These are phyloP conservation scores for Tritrichomonas foetus DNA, from an alignment of 208 protist species.

Conservation along the genomic window DNA sequence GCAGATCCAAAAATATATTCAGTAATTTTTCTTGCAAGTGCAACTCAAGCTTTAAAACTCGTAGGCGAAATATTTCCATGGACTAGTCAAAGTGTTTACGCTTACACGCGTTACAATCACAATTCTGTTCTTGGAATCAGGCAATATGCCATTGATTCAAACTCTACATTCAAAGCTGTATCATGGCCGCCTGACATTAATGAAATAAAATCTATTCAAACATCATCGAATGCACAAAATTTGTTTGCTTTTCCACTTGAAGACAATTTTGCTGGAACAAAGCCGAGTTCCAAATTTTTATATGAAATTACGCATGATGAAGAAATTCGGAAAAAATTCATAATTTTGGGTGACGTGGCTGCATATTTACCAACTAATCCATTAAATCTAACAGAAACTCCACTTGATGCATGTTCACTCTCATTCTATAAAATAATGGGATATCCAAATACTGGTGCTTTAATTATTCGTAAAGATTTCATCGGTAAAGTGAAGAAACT, in stretches of 20 bases:
- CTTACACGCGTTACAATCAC: conserved; percentile 41
- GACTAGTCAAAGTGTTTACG: not conserved
- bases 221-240: not conserved
- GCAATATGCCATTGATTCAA: not conserved
- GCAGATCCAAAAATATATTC: not conserved
- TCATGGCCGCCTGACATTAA: not conserved
- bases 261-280: conserved; percentile 44
- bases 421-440: conserved; percentile 49
- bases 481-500: not conserved
- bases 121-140: conserved; percentile 43
- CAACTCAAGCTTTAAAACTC: conserved; percentile 38
- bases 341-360: conserved; percentile 35
- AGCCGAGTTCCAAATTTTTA: not conserved
- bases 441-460: conserved; percentile 39
- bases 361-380: conserved; percentile 42
- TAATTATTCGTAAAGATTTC: conserved; percentile 34
- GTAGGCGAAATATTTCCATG: conserved; percentile 44
- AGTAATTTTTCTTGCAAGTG: conserved; percentile 44
- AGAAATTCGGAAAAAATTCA: not conserved
- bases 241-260: conserved; percentile 44
- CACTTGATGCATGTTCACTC: conserved; percentile 2
- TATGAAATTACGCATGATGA: not conserved
- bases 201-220: not conserved
- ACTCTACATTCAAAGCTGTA: not conserved
- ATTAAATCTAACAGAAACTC: not conserved